phyloP scores from a whole-genome alignment of 768 basidiomycete species.

The Russula ochroleuca region DNA sequence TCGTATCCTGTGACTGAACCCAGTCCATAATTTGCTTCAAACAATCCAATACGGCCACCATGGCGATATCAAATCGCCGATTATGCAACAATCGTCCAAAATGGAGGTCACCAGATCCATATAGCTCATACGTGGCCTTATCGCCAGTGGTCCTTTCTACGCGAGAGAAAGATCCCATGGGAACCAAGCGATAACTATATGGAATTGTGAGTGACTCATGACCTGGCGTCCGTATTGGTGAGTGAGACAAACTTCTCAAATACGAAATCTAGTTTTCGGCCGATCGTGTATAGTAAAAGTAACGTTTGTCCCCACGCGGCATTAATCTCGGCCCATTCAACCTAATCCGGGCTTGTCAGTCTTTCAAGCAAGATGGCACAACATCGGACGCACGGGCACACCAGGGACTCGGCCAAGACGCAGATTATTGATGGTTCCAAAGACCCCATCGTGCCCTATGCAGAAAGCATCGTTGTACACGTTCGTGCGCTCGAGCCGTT shows the following conservation, averaged over 20 bases:
- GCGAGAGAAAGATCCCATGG: conserved; percentile 92
- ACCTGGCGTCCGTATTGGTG: conserved; percentile 5
- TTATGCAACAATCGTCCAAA: conserved; percentile 88
- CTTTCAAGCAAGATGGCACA: background rate
- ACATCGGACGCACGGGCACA: conserved; percentile 54
- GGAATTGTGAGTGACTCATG: conserved; percentile 14
- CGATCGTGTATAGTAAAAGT: conserved; percentile 86
- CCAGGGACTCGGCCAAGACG: conserved; percentile 84
- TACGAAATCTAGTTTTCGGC: conserved; percentile 82
- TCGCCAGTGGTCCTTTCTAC: conserved; percentile 82
- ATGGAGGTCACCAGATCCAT: conserved; percentile 91
- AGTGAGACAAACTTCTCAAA: conserved; percentile 67
- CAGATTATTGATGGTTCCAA: conserved; percentile 97
- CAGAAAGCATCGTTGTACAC: conserved; percentile 96
- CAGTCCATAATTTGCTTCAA: conserved; percentile 88
- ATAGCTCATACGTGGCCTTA: conserved; percentile 84
- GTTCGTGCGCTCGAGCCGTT: conserved; percentile 85
- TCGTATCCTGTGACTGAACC: conserved; percentile 66
- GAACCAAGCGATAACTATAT: conserved; percentile 78
- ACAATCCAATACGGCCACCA: conserved; percentile 96
- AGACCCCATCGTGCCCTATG: conserved; percentile 90
- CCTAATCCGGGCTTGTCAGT: conserved; percentile 41
- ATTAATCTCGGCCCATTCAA: conserved; percentile 98
- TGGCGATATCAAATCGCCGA: conserved; percentile 90
- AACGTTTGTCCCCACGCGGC: conserved; percentile 97